These are phyloP conservation scores for Chlorencoelia australis DNA, from an alignment of 2,329 filamentous ascomycete species.

Conservation along the genomic window DNA sequence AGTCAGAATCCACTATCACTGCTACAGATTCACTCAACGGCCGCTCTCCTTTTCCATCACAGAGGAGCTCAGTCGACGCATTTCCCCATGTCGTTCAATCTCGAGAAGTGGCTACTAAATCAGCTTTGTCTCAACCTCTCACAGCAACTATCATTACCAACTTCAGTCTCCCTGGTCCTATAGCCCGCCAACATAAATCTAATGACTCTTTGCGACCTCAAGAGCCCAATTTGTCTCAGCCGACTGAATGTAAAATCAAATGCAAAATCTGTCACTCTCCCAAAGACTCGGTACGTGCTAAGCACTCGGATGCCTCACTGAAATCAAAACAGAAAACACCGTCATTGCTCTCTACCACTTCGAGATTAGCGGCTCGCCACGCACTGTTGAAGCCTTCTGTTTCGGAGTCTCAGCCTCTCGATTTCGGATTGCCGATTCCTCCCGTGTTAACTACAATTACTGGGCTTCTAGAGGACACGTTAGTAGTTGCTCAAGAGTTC, in stretches of 20 bases:
- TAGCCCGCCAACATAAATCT: no score
- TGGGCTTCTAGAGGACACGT: no score
- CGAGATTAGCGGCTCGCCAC: conserved; percentile 19
- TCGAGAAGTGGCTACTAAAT: conserved; percentile 10
- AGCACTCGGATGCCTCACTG: conserved; percentile 12
- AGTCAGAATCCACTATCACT: conserved; percentile 5
- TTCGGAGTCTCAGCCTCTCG: conserved; percentile 11
- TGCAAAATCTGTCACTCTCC: background rate
- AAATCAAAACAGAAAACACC: conserved; percentile 13
- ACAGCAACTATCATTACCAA: conserved; percentile 21
- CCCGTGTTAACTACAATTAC: conserved; percentile 15
- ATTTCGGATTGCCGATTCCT: conserved; percentile 18
- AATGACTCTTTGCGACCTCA: no score
- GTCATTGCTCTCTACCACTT: conserved; percentile 19
- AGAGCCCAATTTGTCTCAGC: no score
- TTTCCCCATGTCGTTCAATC: conserved; percentile 19
- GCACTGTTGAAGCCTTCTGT: conserved; percentile 20
- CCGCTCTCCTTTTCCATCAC: conserved; percentile 4
- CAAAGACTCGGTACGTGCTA: conserved; percentile 4
- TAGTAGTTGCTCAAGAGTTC: no score
- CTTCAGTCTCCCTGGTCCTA: conserved; percentile 22
- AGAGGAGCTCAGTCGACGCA: conserved; percentile 13
- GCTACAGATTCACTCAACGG: no score
- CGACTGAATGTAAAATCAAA: no score
- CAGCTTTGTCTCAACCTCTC: conserved; percentile 5